Evolutionary conservation across 768 basidiomycete species (phyloP), one percentile per base, ranked within the genome.

Genomic region (Pholiota microspora): DNA sequence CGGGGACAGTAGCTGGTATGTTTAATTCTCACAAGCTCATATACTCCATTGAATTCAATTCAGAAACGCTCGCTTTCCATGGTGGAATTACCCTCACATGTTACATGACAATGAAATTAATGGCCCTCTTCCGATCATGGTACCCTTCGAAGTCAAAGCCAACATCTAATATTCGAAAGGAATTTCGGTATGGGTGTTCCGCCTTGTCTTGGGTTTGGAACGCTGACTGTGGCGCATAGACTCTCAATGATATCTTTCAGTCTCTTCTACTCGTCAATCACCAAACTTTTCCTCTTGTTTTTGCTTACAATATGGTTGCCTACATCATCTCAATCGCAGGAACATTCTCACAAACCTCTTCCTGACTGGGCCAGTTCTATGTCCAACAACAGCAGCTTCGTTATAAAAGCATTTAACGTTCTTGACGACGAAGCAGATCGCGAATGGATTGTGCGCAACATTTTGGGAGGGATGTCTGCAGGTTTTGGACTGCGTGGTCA

Each of bases 391-490:
- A 71, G 72, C 13, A 62, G 76, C 55, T n/a, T 59, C 27, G 40
- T 80, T 21, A 56, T 69, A 7, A 49, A 64, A n/a, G 74, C 76
- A 2, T 74, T 86, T 42, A 73, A 80, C 54, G 60, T 87, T 2
- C 74, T 91, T 49, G 86, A 88, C 58, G 89, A 91, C 48, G 85
- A 86, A 57, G 82, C 93, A 1, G 89, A 93, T 66, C 81, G 88
- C 6, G 89, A 88, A 63, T 94, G 92, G 92, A 73, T 92, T 5
- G 83, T 93, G 3, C 78, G 92, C 23, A 93, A 94, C 60, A 75
- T 92, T 8, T 73, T 94, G 1, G 92, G 92, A 9, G 92, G 92
- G 0, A 86, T 94, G 83, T 86, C 90, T 9, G 87, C 91, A 28
- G 92, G 92, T 1, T 94, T 93, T 66, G 92, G 90, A 0, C 68